Percentiles rank a stretch among this genome's conserved stretches.
These are phyloP conservation scores for Xylariaceae sp. DNA, from an alignment of 2,329 filamentous ascomycete genomes.

Conservation along the genomic window DNA sequence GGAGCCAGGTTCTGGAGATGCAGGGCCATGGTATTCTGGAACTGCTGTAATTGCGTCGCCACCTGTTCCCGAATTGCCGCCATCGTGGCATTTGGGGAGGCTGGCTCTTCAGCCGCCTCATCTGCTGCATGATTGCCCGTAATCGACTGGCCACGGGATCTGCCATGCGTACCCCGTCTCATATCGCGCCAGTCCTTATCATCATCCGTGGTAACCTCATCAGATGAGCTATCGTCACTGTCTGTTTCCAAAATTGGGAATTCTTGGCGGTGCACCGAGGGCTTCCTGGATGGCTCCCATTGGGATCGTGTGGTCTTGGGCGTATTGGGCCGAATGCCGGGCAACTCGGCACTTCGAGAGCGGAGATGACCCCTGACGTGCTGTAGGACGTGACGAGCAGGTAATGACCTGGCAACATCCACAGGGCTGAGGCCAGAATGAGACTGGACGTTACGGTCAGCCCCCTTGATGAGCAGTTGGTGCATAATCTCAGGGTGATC, in stretches of 20 bases:
- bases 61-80: slow-evolving; percentile 69
- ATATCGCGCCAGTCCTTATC: slow-evolving; percentile 37
- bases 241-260: slow-evolving; percentile 38
- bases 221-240: slow-evolving; percentile 32
- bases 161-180: slow-evolving; percentile 30
- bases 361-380: slow-evolving; percentile 57
- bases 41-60: slow-evolving; percentile 66
- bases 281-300: slow-evolving; percentile 52
- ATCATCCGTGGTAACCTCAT: slow-evolving; percentile 38
- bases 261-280: slow-evolving; percentile 29
- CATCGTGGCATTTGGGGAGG: slow-evolving; percentile 58
- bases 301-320: slow-evolving; percentile 61
- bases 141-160: slow-evolving; percentile 22
- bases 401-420: slow-evolving; percentile 63
- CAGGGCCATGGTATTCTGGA: slow-evolving; percentile 65
- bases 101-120: slow-evolving; percentile 36
- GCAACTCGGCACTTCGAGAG: slow-evolving; percentile 59
- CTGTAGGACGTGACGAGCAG: slow-evolving; percentile 59
- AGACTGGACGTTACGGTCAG: slow-evolving; percentile 65
- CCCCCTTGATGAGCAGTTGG: slow-evolving; percentile 66
- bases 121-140: slow-evolving; percentile 22
- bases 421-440: slow-evolving; percentile 64
- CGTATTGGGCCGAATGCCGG: slow-evolving; percentile 60
- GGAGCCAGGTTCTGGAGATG: slow-evolving; percentile 61
- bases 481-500: slow-evolving; percentile 71